A percentile compares a stretch with the other conserved stretches of the same genome.
Evolutionary conservation across 2,329 filamentous ascomycete genomes (phyloP).

Genomic region (Leptographium lundbergii): DNA sequence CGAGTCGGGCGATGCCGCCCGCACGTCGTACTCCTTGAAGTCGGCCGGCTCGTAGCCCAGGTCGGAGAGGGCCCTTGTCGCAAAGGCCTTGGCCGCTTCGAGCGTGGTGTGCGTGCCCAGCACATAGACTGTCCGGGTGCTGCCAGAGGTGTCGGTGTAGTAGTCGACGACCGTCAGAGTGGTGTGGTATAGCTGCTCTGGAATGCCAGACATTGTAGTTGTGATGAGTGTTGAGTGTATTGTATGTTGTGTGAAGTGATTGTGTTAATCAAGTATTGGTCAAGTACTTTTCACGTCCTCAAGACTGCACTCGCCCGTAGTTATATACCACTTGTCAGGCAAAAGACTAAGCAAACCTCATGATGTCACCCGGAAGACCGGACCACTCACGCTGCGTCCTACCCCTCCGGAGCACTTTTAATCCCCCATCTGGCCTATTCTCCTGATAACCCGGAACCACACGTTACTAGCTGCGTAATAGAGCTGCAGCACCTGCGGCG

Average conservation of each 20-base stretch:
- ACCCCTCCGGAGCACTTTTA: not conserved
- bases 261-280: not conserved
- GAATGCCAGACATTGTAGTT: not conserved
- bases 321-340: not conserved
- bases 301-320: not conserved
- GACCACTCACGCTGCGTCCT: not conserved
- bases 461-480: not conserved
- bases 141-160: conserved; percentile 18
- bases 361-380: not conserved
- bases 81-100: conserved; percentile 23
- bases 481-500: not conserved
- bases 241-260: not conserved
- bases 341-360: not conserved
- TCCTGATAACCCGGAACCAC: not conserved
- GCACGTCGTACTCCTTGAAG: conserved; percentile 21
- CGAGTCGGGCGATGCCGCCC: not conserved
- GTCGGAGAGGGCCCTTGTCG: conserved; percentile 17
- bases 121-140: conserved; percentile 20
- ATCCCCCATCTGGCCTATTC: not conserved
- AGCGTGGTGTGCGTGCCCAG: conserved; percentile 26
- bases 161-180: conserved; percentile 21
- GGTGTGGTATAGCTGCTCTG: conserved; percentile 25
- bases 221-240: not conserved
- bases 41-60: conserved; percentile 25
- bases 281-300: not conserved